These are phyloP conservation scores for Globisporangium splendens DNA, from an alignment of 352 stramenopile genomes.

Conservation along the genomic window DNA sequence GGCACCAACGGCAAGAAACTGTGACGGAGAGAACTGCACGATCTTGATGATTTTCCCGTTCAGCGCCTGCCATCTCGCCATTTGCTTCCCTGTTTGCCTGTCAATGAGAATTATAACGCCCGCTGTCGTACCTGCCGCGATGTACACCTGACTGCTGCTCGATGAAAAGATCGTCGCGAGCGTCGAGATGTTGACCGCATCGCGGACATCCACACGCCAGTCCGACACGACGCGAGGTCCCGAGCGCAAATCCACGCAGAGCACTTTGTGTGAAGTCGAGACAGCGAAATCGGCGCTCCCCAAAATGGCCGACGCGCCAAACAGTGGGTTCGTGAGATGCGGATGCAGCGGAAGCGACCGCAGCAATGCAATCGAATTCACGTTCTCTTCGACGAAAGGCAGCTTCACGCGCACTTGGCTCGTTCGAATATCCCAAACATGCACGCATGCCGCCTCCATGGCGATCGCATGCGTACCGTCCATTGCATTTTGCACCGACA, in stretches of 20 bases:
- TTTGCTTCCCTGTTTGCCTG: slow-evolving; percentile 42
- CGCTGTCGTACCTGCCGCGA: slow-evolving; percentile 36
- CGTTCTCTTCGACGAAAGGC: slow-evolving; percentile 45
- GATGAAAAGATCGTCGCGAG: slow-evolving; percentile 33
- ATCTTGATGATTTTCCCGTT: slow-evolving; percentile 44
- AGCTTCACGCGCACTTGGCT: slow-evolving; percentile 56
- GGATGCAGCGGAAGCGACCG: slow-evolving; percentile 15
- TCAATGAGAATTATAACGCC: slow-evolving; percentile 52
- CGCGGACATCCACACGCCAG: slow-evolving; percentile 47
- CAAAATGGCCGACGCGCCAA: slow-evolving; percentile 3
- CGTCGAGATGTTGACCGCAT: slow-evolving; percentile 32
- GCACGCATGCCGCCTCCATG: slow-evolving; percentile 36
- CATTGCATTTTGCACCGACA: slow-evolving; percentile 22
- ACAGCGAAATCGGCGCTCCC: slow-evolving; percentile 47
- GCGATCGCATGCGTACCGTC: slow-evolving; percentile 33
- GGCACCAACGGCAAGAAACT: slow-evolving; percentile 53
- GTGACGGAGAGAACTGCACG: slow-evolving; percentile 48
- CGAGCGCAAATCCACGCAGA: slow-evolving; percentile 43
- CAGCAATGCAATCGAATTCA: slow-evolving; percentile 37
- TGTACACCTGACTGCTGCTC: slow-evolving; percentile 18
- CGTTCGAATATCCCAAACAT: slow-evolving; percentile 68
- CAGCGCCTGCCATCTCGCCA: slow-evolving; percentile 54
- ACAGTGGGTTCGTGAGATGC: not conserved
- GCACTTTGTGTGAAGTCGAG: slow-evolving; percentile 37
- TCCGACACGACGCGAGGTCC: slow-evolving; percentile 53